phyloP scores from a whole-genome alignment of 23 red algal species.

The Gracilaria caudata region DNA sequence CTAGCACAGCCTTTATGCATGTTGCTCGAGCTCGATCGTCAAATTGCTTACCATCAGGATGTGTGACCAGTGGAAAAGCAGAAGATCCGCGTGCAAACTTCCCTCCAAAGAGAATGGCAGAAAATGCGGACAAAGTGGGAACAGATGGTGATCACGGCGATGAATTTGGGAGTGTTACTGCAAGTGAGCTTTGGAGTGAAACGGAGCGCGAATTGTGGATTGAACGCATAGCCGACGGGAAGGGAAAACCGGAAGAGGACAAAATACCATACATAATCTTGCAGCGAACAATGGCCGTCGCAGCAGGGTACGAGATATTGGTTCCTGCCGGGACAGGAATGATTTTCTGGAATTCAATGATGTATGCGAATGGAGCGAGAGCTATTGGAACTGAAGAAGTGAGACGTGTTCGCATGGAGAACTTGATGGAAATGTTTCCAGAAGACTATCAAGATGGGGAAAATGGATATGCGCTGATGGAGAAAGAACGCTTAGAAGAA shows the following conservation, averaged over 20 bases:
- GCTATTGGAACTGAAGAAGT: slow-evolving; percentile 74
- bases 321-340: slow-evolving; percentile 74
- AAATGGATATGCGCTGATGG: slow-evolving; percentile 11
- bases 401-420: slow-evolving; percentile 35
- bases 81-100: slow-evolving; percentile 50
- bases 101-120: slow-evolving; percentile 55
- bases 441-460: slow-evolving; percentile 47
- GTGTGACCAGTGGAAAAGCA: slow-evolving; percentile 12
- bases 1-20: not conserved
- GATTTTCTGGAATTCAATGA: slow-evolving; percentile 77
- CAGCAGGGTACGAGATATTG: slow-evolving; percentile 73
- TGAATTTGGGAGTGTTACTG: slow-evolving; percentile 22
- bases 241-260: not conserved
- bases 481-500: slow-evolving; percentile 8
- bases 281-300: slow-evolving; percentile 37
- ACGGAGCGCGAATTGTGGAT: slow-evolving; percentile 24
- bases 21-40: slow-evolving; percentile 30
- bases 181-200: slow-evolving; percentile 34
- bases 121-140: slow-evolving; percentile 25
- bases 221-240: slow-evolving; percentile 17
- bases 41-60: slow-evolving; percentile 38
- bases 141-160: not conserved
- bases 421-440: slow-evolving; percentile 35
- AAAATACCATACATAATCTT: slow-evolving; percentile 32
- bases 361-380: slow-evolving; percentile 68